phyloP scores from a whole-genome alignment of 129 eudicot species.

The Chrysanthemum seticuspe region DNA sequence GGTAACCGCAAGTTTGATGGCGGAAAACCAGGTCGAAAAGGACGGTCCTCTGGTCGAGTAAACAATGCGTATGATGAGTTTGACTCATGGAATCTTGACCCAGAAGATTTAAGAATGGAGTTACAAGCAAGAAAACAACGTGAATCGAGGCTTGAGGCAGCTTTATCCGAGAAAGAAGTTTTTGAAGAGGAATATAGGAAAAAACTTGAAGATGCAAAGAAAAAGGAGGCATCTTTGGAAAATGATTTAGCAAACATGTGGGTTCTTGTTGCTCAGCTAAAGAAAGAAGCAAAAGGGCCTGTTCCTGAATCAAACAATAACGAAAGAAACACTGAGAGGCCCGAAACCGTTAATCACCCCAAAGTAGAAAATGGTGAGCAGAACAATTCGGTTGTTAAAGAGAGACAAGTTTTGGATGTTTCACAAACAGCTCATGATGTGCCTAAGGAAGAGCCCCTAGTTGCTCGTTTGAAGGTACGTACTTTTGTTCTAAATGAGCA shows the following conservation, averaged over 20 bases:
- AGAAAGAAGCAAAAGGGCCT: slow-evolving; percentile 59
- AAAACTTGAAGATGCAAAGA: slow-evolving; percentile 75
- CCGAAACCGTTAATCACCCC: slow-evolving; percentile 28
- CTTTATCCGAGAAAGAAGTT: slow-evolving; percentile 77
- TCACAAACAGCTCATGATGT: slow-evolving; percentile 34
- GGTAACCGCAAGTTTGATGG: slow-evolving; percentile 56
- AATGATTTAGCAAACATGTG: slow-evolving; percentile 98
- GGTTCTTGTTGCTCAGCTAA: slow-evolving; percentile 97
- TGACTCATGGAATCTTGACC: slow-evolving; percentile 73
- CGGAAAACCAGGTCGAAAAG: slow-evolving; percentile 52
- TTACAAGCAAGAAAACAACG: slow-evolving; percentile 81
- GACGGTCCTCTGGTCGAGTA: slow-evolving; percentile 55
- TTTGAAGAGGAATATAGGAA: slow-evolving; percentile 73
- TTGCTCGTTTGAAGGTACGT: slow-evolving; percentile 85
- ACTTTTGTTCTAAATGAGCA: not conserved
- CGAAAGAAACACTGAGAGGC: slow-evolving; percentile 33
- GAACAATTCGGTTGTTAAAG: slow-evolving; percentile 41
- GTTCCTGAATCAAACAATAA: slow-evolving; percentile 38
- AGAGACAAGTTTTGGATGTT: slow-evolving; percentile 40
- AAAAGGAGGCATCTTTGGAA: slow-evolving; percentile 79
- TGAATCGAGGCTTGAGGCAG: slow-evolving; percentile 84
- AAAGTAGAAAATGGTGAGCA: slow-evolving; percentile 40
- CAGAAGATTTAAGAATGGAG: slow-evolving; percentile 76
- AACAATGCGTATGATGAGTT: slow-evolving; percentile 70
- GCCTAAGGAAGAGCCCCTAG: slow-evolving; percentile 83